Percentiles rank a stretch among this genome's conserved stretches.
These are phyloP conservation scores for Zopfia rhizophila DNA, from an alignment of 2,329 filamentous ascomycete genomes.

Conservation along the genomic window DNA sequence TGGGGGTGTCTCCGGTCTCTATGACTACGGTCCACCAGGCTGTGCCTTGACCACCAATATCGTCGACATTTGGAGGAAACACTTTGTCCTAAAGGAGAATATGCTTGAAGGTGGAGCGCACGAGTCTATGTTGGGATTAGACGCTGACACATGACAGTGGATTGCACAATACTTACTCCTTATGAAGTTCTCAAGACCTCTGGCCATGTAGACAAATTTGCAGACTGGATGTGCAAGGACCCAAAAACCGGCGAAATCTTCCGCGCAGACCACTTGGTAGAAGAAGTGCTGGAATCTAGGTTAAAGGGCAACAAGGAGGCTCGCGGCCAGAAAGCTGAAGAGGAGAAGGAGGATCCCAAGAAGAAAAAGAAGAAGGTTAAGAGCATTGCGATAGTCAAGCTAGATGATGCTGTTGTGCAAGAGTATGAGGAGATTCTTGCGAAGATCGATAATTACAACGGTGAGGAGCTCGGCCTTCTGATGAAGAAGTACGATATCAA, in stretches of 20 bases:
- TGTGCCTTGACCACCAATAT: slow-evolving; percentile 89
- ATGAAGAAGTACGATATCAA: slow-evolving; percentile 90
- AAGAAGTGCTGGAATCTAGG: slow-evolving; percentile 88
- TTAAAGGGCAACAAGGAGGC: slow-evolving; percentile 93
- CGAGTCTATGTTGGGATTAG: slow-evolving; percentile 14
- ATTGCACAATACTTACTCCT: slow-evolving; percentile 93
- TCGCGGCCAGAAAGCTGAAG: slow-evolving; percentile 79
- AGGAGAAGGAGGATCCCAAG: slow-evolving; percentile 80
- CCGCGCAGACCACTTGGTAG: slow-evolving; percentile 94
- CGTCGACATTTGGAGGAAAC: slow-evolving; percentile 88
- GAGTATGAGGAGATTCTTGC: slow-evolving; percentile 94
- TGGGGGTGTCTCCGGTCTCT: slow-evolving; percentile 86
- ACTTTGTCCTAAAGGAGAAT: slow-evolving; percentile 92
- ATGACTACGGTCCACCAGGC: slow-evolving; percentile 92
- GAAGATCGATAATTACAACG: slow-evolving; percentile 94
- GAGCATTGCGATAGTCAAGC: slow-evolving; percentile 72
- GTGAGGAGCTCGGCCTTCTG: slow-evolving; percentile 83
- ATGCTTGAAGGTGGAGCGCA: slow-evolving; percentile 75
- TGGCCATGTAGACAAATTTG: slow-evolving; percentile 97
- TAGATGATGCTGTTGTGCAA: slow-evolving; percentile 84
- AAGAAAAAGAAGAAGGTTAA: slow-evolving; percentile 90
- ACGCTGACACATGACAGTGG: slow-evolving; percentile 61
- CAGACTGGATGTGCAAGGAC: slow-evolving; percentile 99
- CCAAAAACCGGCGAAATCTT: slow-evolving; percentile 97
- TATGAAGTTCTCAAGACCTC: slow-evolving; percentile 91